Evolutionary conservation across 352 stramenopile species (phyloP), one percentile per base, ranked within the genome.

Genomic region (Pythium aristosporum): DNA sequence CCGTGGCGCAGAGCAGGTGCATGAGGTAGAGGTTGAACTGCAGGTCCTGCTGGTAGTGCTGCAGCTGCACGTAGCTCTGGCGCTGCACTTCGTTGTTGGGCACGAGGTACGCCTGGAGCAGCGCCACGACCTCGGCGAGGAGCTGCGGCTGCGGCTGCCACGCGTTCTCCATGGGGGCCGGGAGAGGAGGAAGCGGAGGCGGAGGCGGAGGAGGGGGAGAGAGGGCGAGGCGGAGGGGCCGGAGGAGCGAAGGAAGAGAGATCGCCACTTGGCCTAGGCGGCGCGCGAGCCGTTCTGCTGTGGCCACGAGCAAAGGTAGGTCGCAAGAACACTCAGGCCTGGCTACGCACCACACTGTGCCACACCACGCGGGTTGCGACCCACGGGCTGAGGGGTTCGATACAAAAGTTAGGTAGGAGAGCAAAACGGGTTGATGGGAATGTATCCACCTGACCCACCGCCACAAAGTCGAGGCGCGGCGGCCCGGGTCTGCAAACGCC

Each of bases 11-110:
- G 49, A 96, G 80, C 57, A 96, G 47, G 61, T 96, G 85, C 43
- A 92, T 80, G 49, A 96, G 79, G 69, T 96, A 96, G 32, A 94
- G 73, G 50, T 94, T 92, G 69, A 96, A 96, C 76, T 96, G 84
- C 48, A 92, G 84, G 71, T 96, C 88, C 65, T 92, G 76, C 71
- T 93, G 82, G 74, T 92, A 92, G 69, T 91, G 84, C 80, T 94
- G 82, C 62, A 96, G 74, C 47, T 82, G 82, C 75, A 86, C 60
- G 72, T 94, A 96, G 46, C 74, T 82, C 71, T 93, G 77, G 57
- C 81, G 85, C 72, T 96, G 87, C 10, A 94, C 75, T 53, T 89
- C 76, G 69, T 94, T 96, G 74, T 96, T 89, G 43, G 87, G 83
- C 36, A 96, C 78, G 73, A 87, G 81, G 68, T 88, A 92, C 52